Base-by-base conservation (phyloP, 2,329 filamentous ascomycete genomes). In the Aspergillus sp. region DNA sequence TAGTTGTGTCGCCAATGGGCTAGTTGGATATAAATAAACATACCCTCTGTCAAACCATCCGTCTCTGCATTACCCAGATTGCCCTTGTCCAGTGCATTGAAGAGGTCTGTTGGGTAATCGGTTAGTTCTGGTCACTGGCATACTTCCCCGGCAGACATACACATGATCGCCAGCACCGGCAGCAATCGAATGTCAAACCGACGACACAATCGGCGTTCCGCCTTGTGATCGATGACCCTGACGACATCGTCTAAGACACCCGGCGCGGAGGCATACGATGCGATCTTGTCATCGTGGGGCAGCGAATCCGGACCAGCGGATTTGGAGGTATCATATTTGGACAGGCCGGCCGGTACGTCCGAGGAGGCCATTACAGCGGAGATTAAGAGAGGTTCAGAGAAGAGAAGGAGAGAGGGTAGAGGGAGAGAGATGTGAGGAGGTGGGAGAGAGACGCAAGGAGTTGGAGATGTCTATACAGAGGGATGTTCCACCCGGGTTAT, bases 121-220 rank as follows among this genome's bases (percentile, higher is more conserved):
- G 29, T 59, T 45, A 63, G 52, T 21, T n/a, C 11, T 10, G 34
- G 9, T 17, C 9, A 57, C n/a, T 10, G 5, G 7, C 19, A 7
- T 5, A 2, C 5, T 36, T 20, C 14, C 5, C 2, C 25, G 11
- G 9, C 2, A 43, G 9, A 62, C 70, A 50, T 60, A 74, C 72
- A 85, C 81, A 85, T 85, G 17, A 83, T 57, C 1, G 82, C 79
- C 10, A 85, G 67, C 21, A 84, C 74, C 1, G 83, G 83, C n/a
- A 85, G 67, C 44, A 85, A 51, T 6, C 71, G 66, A 49, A 71
- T 49, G 50, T 75, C 72, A 58, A 85, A 81, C 56, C 83, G 83
- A 64, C 78, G 77, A 48, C 81, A 78, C 13, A 85, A 69, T 20
- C 68, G 68, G 32, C 75, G 64, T 57, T 81, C 78, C 5, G 76